Base-by-base conservation (phyloP, 768 basidiomycete species). In the Leccinellum luteum region DNA sequence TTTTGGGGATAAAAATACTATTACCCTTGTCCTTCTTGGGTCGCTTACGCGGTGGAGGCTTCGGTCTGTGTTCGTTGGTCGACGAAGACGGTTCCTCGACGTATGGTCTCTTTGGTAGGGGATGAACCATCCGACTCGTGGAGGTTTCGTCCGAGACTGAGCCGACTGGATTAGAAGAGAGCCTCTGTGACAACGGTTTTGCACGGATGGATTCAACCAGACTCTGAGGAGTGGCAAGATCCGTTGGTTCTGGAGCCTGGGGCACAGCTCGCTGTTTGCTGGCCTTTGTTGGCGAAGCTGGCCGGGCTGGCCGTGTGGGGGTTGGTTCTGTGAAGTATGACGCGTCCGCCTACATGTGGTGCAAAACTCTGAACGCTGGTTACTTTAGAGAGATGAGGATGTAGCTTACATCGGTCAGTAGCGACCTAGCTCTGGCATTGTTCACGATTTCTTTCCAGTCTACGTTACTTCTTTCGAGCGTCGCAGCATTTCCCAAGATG, bases 401-500 rank as follows among this genome's bases (percentile, higher is more conserved):
- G 19, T 19, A 19, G 44, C 64, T 67, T 66, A 94, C 94, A 61
- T 88, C 82, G 9, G 85, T 70, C 25, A 95, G 70, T 34, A 83
- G 75, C 10, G 79, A 77, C 54, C 93, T 80, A 13, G 80, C 74
- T 55, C 85, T 77, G 7, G 95, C 92, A 68, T 98, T 88, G 19
- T 75, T 70, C 25, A 97, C 79, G 48, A 97, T 94, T 28, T 78
- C 75, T 57, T 78, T 80, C 95, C 95, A 98, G 13, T 78, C 84
- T 17, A 78, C 75, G 63, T 95, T 87, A 61, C 93, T 92, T 54
- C 94, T 79, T 70, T 94, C 90, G 6, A 99, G 79, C 1, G 95
- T 98, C 7, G 92, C 77, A 13, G 87, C 88, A 71, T 98, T 87
- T 7, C 97, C 97, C 30, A 99, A 79, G 55, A 99, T 86, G 72